These are phyloP conservation scores for Eimeria maxima DNA, from an alignment of 169 alveolate genomes.

Conservation along the genomic window DNA sequence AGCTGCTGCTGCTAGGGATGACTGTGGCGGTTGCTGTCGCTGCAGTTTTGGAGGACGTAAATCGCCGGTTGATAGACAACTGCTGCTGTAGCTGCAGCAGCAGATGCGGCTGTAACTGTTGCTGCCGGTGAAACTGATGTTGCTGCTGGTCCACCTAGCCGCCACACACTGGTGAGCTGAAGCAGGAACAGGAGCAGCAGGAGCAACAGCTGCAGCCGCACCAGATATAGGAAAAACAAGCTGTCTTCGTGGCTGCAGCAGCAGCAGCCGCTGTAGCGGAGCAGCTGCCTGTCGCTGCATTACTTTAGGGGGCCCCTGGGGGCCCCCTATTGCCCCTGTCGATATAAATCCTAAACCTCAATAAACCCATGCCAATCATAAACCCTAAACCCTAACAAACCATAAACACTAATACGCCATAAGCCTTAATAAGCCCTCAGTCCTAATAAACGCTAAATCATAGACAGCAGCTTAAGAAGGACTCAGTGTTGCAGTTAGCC, in stretches of 20 bases:
- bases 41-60: background rate
- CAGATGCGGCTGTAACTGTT: background rate
- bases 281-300: constrained; percentile 4
- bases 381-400: background rate
- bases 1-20: background rate
- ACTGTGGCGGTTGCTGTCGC: background rate
- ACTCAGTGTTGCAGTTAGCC: background rate
- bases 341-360: background rate
- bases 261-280: background rate
- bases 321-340: background rate
- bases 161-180: background rate
- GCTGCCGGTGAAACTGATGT: background rate
- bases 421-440: background rate
- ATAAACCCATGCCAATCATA: too few species aligned
- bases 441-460: background rate
- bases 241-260: constrained; percentile 1
- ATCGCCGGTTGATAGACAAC: background rate
- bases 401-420: background rate
- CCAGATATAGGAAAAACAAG: background rate
- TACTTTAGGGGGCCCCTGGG: background rate
- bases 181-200: background rate
- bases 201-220: too few species aligned
- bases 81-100: constrained; percentile 1
- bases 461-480: background rate
- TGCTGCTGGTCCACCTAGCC: background rate